Base-by-base conservation (phyloP, 345 rosid genomes). In the Diplotaxis tenuifolia region DNA sequence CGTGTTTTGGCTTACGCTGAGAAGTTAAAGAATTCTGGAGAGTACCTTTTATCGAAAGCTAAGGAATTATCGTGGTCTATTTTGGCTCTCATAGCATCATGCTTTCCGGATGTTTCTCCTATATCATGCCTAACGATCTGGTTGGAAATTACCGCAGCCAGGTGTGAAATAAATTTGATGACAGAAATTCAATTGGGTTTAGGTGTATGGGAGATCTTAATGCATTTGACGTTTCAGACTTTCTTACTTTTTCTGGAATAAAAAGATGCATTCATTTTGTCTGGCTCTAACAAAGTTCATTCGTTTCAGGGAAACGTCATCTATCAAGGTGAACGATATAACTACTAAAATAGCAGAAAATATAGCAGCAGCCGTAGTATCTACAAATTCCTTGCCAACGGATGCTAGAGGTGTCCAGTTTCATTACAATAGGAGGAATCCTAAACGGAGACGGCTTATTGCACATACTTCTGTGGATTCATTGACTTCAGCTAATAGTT, bases 121-220 rank as follows among this genome's bases (percentile, higher is more conserved):
- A 77, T 90, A 69, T 84, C 91, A 62, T 95, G 97, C 85, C 84
- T 92, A 56, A 82, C 95, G 34, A 88, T 86, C 81, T 95, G 99
- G 99, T 86, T 95, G 85, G 99, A 95, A 85, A 95, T 95, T 75
- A 92, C 97, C 29, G 99, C 97, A 47, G 97, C 96, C 83, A 95
- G 99, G 99, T 95, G 40, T 60, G 61, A 18, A 47, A 61, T 10
- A 38, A 67, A 21, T 29, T 58, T 19, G 25, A 7, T 61, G 71
- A 64, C 72, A 47, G 40, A 65, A 25, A 57, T 65, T 55, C 28
- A 54, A 28, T 62, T 55, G 36, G 21, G 38, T 68, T 25, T 62
- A 56, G 70, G 36, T 69, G 23, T 64, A 29, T 23, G 52, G 7
- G 62, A 62, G 62, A 27, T 68, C 47, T 36, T 53, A 23, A 21